phyloP scores from a whole-genome alignment of 2,329 filamentous ascomycete species.

The Ophiobolus disseminans region DNA sequence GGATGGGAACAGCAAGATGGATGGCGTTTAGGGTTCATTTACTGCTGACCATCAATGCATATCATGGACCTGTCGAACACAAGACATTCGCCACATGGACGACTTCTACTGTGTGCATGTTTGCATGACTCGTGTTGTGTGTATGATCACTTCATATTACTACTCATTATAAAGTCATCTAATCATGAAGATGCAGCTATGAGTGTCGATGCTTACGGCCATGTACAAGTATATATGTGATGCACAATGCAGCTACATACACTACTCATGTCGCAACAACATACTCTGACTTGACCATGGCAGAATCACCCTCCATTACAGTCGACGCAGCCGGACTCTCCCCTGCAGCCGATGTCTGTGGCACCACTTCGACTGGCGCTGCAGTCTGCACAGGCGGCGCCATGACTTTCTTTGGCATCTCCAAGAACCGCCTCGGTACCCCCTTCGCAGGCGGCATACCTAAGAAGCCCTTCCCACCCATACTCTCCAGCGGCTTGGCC shows the following conservation, averaged over 20 bases:
- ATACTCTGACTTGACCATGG: constrained; percentile 1
- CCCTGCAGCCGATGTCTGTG: neutral
- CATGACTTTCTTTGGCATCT: constrained; percentile 32
- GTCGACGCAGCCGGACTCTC: neutral
- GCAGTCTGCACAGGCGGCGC: neutral
- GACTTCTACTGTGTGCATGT: neutral
- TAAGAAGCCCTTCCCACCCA: constrained; percentile 44
- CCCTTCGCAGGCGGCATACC: constrained; percentile 70
- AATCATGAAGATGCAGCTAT: neutral
- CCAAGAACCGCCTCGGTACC: constrained; percentile 77
- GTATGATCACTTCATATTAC: no score
- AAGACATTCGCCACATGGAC: constrained; percentile 12
- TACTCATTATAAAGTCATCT: no score
- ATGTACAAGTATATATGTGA: no score
- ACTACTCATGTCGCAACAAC: neutral
- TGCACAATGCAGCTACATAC: neutral
- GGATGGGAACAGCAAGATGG: constrained; percentile 46
- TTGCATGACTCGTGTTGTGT: neutral
- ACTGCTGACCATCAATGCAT: constrained; percentile 51
- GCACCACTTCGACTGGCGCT: neutral
- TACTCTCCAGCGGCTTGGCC: constrained; percentile 39
- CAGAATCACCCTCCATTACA: neutral
- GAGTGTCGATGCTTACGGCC: neutral
- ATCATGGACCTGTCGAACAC: constrained; percentile 48
- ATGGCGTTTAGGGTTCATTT: constrained; percentile 50